Conservation (phyloP, 192 early-diverging fungal species). For the Mortierella hygrophila region DNA sequence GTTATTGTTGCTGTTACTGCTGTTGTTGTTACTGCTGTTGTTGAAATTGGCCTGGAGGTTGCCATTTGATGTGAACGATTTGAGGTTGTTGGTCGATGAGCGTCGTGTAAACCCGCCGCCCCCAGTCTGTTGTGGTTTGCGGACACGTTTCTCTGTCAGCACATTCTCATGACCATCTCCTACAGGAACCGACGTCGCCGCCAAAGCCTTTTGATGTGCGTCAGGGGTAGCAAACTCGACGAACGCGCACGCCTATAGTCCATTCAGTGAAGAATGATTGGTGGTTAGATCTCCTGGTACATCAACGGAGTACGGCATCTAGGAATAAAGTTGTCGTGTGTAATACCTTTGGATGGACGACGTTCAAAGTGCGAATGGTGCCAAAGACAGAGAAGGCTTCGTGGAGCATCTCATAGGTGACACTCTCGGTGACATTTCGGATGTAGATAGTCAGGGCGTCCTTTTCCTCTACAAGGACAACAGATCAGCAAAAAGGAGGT, state of each 20-base stretch:
- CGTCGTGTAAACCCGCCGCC: slow-evolving; percentile 16
- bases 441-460: slow-evolving; percentile 54
- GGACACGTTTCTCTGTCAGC: slow-evolving; percentile 43
- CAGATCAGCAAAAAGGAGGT: neutral
- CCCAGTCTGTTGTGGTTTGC: slow-evolving; percentile 19
- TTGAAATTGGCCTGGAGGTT: slow-evolving; percentile 10
- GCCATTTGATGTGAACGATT: slow-evolving; percentile 10
- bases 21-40: neutral
- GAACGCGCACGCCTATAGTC: slow-evolving; percentile 45
- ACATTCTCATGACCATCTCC: slow-evolving; percentile 40
- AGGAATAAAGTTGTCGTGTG: no score
- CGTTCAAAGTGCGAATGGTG: slow-evolving; percentile 39
- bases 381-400: slow-evolving; percentile 59
- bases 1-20: neutral
- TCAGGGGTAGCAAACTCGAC: slow-evolving; percentile 54
- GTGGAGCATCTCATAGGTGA: slow-evolving; percentile 52
- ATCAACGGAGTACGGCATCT: no score
- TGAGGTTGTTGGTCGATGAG: slow-evolving; percentile 39
- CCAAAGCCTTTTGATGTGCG: slow-evolving; percentile 50
- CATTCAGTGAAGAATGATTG: neutral
- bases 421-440: slow-evolving; percentile 45
- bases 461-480: slow-evolving; percentile 25
- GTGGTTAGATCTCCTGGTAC: neutral
- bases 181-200: slow-evolving; percentile 45
- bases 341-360: slow-evolving; percentile 36